Conservation (phyloP, 2,329 filamentous ascomycete species). For the Calonectria pteridis region DNA sequence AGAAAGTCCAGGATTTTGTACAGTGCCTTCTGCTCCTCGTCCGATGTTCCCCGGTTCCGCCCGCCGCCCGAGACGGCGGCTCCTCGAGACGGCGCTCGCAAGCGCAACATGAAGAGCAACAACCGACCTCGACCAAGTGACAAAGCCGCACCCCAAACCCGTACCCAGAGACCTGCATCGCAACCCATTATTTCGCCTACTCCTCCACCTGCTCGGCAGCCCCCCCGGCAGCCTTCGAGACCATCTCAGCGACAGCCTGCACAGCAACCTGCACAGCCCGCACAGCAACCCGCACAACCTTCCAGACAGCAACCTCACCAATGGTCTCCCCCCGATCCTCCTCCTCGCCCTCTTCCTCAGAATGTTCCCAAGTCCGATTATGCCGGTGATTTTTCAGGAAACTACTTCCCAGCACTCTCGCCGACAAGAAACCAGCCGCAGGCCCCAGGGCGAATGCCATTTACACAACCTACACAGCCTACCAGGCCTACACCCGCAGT, state of each 20-base stretch:
- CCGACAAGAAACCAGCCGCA: not conserved
- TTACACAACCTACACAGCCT: not conserved
- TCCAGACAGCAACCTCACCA: not conserved
- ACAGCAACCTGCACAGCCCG: not conserved
- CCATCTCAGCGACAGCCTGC: not conserved
- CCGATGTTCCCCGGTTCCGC: conserved; percentile 8
- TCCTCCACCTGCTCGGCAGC: not conserved
- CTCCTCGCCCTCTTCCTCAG: not conserved
- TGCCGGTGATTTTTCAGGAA: not conserved
- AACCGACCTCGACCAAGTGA: not conserved
- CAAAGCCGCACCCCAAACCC: not conserved
- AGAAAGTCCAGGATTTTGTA: conserved; percentile 31
- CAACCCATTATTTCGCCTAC: not conserved
- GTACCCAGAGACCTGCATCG: not conserved
- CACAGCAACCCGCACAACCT: not conserved
- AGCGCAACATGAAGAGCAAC: conserved; percentile 4
- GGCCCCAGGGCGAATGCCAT: not conserved
- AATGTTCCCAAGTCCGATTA: not conserved
- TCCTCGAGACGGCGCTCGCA: conserved; percentile 8
- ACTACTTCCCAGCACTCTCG: not conserved
- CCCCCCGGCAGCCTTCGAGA: too few species aligned
- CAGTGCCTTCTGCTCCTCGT: conserved; percentile 12
- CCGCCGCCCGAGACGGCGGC: not conserved
- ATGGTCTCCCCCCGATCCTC: not conserved
- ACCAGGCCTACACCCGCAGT: not conserved